Percentiles rank a stretch among this genome's conserved stretches.
Evolutionary conservation across 1,284 basidiomycete species (phyloP).

Genomic region (Papiliotrema nemorosa): DNA sequence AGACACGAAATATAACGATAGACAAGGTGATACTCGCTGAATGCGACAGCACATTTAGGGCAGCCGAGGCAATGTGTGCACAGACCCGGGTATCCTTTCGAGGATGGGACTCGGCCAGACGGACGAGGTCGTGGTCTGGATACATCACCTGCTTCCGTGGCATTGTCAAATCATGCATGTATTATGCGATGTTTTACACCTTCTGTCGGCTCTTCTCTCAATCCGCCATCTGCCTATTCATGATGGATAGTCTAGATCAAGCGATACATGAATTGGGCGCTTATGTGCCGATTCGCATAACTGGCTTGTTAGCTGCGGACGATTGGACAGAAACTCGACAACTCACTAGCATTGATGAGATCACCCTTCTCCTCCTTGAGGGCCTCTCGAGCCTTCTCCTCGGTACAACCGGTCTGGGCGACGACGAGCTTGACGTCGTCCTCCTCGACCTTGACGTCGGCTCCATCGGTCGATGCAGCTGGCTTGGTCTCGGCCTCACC

Average conservation of each 20-base stretch:
- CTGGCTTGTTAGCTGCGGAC: slow-evolving; percentile 6
- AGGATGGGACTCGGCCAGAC: too few species aligned
- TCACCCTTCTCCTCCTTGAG: slow-evolving; percentile 86
- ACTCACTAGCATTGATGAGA: slow-evolving; percentile 90
- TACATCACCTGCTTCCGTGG: neutral
- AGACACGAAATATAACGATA: too few species aligned
- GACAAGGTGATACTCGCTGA: too few species aligned
- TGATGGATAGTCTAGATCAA: too few species aligned
- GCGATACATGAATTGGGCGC: too few species aligned
- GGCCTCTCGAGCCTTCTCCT: slow-evolving; percentile 81
- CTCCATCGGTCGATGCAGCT: slow-evolving; percentile 48
- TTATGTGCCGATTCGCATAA: slow-evolving; percentile 30
- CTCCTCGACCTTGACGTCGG: slow-evolving; percentile 64
- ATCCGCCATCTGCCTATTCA: too few species aligned
- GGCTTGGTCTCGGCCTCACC: slow-evolving; percentile 48
- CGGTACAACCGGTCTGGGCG: slow-evolving; percentile 71
- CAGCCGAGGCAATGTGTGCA: too few species aligned
- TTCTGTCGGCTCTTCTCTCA: neutral
- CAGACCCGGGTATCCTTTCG: too few species aligned
- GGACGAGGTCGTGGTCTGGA: too few species aligned
- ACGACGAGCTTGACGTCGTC: slow-evolving; percentile 97
- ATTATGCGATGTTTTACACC: neutral
- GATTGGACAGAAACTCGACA: too few species aligned
- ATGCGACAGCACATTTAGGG: too few species aligned
- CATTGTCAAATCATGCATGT: neutral